Base-by-base conservation (phyloP, 2,329 filamentous ascomycete genomes). In the Sclerotinia glacialis region DNA sequence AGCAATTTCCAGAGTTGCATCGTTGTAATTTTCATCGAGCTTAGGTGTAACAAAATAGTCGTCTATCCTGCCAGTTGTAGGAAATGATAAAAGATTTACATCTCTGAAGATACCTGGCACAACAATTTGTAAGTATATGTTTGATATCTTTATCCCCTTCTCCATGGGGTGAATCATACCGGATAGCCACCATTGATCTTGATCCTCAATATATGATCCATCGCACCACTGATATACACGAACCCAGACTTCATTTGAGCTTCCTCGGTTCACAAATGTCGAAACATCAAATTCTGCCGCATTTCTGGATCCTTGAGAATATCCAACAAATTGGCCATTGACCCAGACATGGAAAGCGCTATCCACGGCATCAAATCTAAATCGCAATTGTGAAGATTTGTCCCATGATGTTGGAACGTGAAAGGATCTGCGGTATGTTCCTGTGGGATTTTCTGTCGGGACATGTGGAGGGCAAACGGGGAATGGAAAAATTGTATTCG, bases 331-430 rank as follows among this genome's bases (percentile, higher is more conserved):
- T 21, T 78, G 74, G 0, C 86, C 86, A 69, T 91, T 91, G 8
- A 91, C 78, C 82, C 84, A 91, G 14, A 91, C 77, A 74, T 91
- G 87, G 71, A 88, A 91, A 0, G 88, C 86, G 71, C 86, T 88
- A 71, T 91, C 89, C 0, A 91, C 88, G 1, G 89, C 89, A 65
- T 91, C 89, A 68, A 91, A 91, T 14, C 89, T 80, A 28, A 91
- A 77, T 21, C 87, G 80, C 23, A 90, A 77, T 70, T 90, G 86
- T 34, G 74, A 12, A n/a, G 75, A 42, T n/a, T 53, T 42, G 42
- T 77, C 71, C 69, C 79, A 78, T 18, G 77, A 73, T 26, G 75
- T 68, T 1, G 82, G 82, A n/a, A 85, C 74, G 3, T 73, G 73
- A 71, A 86, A 85, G 21, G 74, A 78, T 26, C 78, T 79, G 47